Base-by-base conservation (phyloP, 2,329 filamentous ascomycete species). In the Scleromitrula shiraiana region DNA sequence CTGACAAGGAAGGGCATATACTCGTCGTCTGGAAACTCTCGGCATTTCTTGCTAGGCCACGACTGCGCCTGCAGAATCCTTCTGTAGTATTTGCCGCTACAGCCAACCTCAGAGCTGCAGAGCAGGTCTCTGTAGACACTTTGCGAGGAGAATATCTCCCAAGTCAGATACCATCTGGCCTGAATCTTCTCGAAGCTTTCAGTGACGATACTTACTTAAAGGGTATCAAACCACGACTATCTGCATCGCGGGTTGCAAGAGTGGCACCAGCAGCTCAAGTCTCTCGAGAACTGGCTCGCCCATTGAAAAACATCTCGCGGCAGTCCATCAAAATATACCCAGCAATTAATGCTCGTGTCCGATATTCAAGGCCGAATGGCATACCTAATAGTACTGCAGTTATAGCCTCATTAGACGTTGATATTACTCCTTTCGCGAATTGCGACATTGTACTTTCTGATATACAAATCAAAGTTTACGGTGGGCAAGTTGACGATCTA, bases 181-280 rank as follows among this genome's bases (percentile, higher is more conserved):
- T 87, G 53, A 93, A 91, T 63, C 70, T 91, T n/a, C 76, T 93
- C 12, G 82, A 86, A 60, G 76, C 86, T 3, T 85, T 91, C 52
- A 73, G 75, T 44, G 72, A 71, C 52, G 85, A 89, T 60, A 77
- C 80, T 19, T 75, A 74, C 22, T 69, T 88, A 15, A 70, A 68
- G 14, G 57, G 57, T 29, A 78, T 81, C 29, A 73, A 74, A 55
- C 83, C 86, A 39, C 77, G 78, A 24, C 71, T 93, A 2, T 88
- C 85, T 8, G 84, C 86, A 5, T 71, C 85, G 51, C 75, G 85
- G 40, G 84, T 91, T 27, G 88, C 83, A 35, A 78, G 83, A 53
- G 83, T 90, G 4, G 79, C 82, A 6, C 86, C 85, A 5, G 73
- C 78, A 35, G 79, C 81, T 2, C 76, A 79, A 41, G 70, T 71